A percentile compares a stretch with the other conserved stretches of the same genome.
These are phyloP conservation scores for Arthroderma sp. DNA, from an alignment of 2,329 filamentous ascomycete species.

Conservation along the genomic window DNA sequence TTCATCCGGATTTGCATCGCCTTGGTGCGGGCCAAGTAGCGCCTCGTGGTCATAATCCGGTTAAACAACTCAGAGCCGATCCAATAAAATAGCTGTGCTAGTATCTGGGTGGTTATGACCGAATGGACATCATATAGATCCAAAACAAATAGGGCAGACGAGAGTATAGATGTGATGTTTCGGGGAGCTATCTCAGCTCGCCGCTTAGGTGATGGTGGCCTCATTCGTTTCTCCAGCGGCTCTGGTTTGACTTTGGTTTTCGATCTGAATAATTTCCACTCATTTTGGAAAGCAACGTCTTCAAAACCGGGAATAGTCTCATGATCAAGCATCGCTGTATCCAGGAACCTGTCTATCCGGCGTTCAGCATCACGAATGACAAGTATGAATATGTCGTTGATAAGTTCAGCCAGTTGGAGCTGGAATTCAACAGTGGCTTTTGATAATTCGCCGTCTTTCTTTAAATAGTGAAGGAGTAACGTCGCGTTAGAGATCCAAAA, in stretches of 20 bases:
- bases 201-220: constrained; percentile 85
- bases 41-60: constrained; percentile 88
- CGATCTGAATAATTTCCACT: constrained; percentile 93
- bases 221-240: constrained; percentile 75
- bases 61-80: constrained; percentile 94
- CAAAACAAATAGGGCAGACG: constrained; percentile 89
- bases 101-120: constrained; percentile 81
- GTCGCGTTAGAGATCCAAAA: constrained; percentile 99
- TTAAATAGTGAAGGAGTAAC: constrained; percentile 85
- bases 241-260: constrained; percentile 83
- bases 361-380: constrained; percentile 94
- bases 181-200: constrained; percentile 83
- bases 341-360: constrained; percentile 88
- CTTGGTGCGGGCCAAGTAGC: constrained; percentile 89
- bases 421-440: constrained; percentile 79
- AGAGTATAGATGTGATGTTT: constrained; percentile 89
- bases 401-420: constrained; percentile 79
- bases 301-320: constrained; percentile 97
- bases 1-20: constrained; percentile 99
- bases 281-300: constrained; percentile 91
- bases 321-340: constrained; percentile 88
- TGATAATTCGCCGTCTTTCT: constrained; percentile 76
- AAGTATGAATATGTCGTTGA: constrained; percentile 96
- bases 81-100: constrained; percentile 93
- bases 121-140: constrained; percentile 99